Base-by-base conservation (phyloP, 345 rosid genomes). In the Acer saccharum region DNA sequence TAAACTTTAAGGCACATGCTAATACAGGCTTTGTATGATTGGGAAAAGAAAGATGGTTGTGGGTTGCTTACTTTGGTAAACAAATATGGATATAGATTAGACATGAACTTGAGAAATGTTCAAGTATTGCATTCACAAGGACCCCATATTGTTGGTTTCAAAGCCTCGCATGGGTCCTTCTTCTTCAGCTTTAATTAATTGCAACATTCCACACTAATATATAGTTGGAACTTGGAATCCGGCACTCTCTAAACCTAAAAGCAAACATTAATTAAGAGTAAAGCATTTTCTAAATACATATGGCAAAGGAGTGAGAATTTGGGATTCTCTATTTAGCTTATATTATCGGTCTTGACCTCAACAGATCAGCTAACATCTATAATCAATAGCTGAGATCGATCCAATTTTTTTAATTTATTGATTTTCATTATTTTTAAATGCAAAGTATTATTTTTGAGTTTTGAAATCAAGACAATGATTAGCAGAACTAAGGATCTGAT, bases 201-300 rank as follows among this genome's bases (percentile, higher is more conserved):
- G 18, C 18, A 50, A 50, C 18, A 50, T 14, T 50, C 55, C 55
- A 68, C 27, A 20, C 29, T 20, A 68, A 43, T 20, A 6, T 17
- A 58, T 20, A 18, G 54, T 68, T 68, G 71, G 54, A 68, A 21
- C 10, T 68, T 68, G 71, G 54, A 68, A 21, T 25, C 67, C 41
- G 3, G n/a, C 71, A 14, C 11, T 23, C 20, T 41, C 20, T 16
- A 20, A 50, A 70, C 43, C 20, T 16, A 35, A 41, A 60, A 20
- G 65, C 66, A 58, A 7, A 20, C 3, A n/a, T 58, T 7, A 7
- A 43, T 43, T 57, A n/a, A 1, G 48, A 29, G 29, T 7, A 3
- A 11, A 58, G 57, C 74, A 10, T 5, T 32, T 17, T 32, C 61
- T 27, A 13, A 1, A 21, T 11, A 5, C 20, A 14, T 35, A 35